These are phyloP conservation scores for Biscutella auriculata DNA, from an alignment of 441 rosid species.

Conservation along the genomic window DNA sequence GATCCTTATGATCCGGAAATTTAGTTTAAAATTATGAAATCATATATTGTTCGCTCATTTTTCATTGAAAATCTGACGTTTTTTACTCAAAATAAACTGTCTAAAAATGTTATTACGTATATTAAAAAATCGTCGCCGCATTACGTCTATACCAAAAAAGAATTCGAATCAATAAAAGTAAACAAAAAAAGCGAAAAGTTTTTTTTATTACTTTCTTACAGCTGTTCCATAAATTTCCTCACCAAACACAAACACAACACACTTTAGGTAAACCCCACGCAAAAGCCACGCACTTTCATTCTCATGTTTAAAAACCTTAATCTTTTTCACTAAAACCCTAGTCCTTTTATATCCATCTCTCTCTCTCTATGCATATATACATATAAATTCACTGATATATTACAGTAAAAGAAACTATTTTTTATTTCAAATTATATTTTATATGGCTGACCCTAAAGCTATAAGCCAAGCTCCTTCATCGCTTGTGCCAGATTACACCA, in stretches of 20 bases:
- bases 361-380: neutral
- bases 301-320: too few relatives aligned
- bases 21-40: too few relatives aligned
- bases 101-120: too few relatives aligned
- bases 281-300: conserved; percentile 15
- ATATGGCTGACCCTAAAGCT: conserved; percentile 30
- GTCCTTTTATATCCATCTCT: neutral
- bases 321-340: conserved; percentile 17
- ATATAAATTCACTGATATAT: neutral
- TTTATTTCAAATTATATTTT: neutral
- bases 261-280: conserved; percentile 24
- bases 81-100: too few relatives aligned
- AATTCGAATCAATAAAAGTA: neutral
- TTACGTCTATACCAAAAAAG: too few relatives aligned
- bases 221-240: conserved; percentile 2
- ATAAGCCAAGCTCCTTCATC: conserved; percentile 14
- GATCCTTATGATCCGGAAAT: too few relatives aligned
- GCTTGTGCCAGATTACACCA: conserved; percentile 20
- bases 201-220: conserved; percentile 2
- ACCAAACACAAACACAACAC: conserved; percentile 17
- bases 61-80: too few relatives aligned
- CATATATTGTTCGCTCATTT: too few relatives aligned
- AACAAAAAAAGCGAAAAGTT: neutral
- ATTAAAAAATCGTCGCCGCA: too few relatives aligned
- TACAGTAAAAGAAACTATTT: too few relatives aligned